Percentiles rank a stretch among this genome's conserved stretches.
These are phyloP conservation scores for Schizothecium vesticola DNA, from an alignment of 495 filamentous ascomycete genomes.

Conservation along the genomic window DNA sequence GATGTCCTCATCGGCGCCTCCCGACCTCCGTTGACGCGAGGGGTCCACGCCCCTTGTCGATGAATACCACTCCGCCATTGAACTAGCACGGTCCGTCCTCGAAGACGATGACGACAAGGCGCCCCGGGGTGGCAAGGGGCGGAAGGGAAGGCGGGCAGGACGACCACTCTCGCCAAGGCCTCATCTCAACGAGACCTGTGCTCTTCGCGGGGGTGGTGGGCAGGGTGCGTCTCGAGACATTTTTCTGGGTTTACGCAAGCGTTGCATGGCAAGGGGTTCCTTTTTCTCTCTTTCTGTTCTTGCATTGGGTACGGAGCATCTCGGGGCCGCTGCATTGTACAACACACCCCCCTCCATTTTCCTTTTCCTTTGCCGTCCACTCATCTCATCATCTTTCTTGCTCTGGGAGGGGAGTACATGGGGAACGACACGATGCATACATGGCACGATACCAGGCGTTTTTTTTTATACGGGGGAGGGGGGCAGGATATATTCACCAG, in stretches of 20 bases:
- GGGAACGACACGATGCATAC: conserved; percentile 19
- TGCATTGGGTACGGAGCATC: conserved; percentile 19
- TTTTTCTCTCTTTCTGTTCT: not conserved
- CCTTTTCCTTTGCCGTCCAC: not conserved
- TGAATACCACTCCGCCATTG: conserved; percentile 21
- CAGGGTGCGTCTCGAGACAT: not conserved
- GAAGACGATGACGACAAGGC: conserved; percentile 21
- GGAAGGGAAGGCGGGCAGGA: not conserved
- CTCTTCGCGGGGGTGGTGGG: not conserved
- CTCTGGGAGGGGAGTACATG: conserved; percentile 3
- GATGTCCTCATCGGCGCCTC: conserved; percentile 40
- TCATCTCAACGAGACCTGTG: not conserved
- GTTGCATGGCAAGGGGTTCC: not conserved
- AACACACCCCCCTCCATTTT: conserved; percentile 2
- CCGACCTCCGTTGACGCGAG: conserved; percentile 21
- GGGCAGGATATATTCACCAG: conserved; percentile 13
- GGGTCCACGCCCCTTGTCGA: conserved; percentile 6
- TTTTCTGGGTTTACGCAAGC: not conserved
- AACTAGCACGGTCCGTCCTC: conserved; percentile 24
- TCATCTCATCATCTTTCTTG: not conserved
- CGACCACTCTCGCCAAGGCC: not conserved
- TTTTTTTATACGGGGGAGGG: conserved; percentile 4
- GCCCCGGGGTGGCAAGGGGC: not conserved
- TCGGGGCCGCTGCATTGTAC: conserved; percentile 10
- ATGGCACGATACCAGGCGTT: conserved; percentile 32